Conservation (phyloP, 2,329 filamentous ascomycete genomes). For the Trichoderma afroharzianum region DNA sequence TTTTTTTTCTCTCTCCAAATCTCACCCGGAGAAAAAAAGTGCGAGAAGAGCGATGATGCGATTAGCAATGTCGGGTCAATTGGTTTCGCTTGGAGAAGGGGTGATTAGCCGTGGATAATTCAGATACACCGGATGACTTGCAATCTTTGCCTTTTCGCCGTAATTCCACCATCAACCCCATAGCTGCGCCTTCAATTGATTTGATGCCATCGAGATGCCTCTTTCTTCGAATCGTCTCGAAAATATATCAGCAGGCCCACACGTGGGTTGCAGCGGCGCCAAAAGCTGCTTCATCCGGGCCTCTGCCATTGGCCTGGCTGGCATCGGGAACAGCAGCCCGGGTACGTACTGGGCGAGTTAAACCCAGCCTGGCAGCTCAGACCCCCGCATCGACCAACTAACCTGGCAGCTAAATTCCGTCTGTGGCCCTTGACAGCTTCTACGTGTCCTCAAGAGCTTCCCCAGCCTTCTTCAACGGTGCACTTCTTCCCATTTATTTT, state of each 20-base stretch:
- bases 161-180: neutral
- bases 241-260: conserved; percentile 4
- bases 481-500: neutral
- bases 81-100: neutral
- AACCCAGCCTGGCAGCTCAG: conserved; percentile 12
- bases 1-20: neutral
- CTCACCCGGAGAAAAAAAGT: neutral
- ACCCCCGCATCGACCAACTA: conserved; percentile 13
- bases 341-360: conserved; percentile 11
- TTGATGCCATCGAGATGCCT: neutral
- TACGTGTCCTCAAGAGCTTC: conserved; percentile 34
- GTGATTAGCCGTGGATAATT: neutral
- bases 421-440: conserved; percentile 24
- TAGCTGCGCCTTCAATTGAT: neutral
- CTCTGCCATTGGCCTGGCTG: conserved; percentile 6
- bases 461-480: conserved; percentile 22
- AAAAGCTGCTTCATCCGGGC: neutral
- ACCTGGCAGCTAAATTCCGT: conserved; percentile 16
- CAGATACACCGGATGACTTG: no score
- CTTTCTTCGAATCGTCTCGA: neutral
- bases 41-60: neutral
- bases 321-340: neutral
- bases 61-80: neutral
- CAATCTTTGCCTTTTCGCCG: neutral
- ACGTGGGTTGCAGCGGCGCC: conserved; percentile 2